Evolutionary conservation across 306 rosid species (phyloP).

Genomic region (Gastrolobium villosum): DNA sequence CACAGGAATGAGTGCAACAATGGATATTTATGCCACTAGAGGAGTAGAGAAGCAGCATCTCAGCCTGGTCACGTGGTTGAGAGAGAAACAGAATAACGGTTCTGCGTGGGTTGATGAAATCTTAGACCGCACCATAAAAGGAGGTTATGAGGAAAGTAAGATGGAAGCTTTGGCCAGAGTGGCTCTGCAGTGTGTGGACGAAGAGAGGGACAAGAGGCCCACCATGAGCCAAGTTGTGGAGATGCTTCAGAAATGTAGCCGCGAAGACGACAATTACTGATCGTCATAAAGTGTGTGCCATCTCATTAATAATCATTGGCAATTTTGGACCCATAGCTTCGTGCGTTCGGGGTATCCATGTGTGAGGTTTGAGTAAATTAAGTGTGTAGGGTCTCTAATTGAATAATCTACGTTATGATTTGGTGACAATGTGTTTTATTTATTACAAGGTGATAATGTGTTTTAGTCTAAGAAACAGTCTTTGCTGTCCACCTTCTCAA

Average conservation of each 20-base stretch:
- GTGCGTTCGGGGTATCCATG: not conserved
- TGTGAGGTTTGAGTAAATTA: no score
- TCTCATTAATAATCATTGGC: not conserved
- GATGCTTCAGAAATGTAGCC: slow-evolving; percentile 45
- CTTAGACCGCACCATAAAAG: slow-evolving; percentile 52
- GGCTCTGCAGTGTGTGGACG: slow-evolving; percentile 64
- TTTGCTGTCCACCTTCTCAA: not conserved
- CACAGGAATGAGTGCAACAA: slow-evolving; percentile 57
- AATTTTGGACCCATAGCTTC: not conserved
- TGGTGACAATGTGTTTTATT: not conserved
- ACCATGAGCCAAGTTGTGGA: slow-evolving; percentile 63
- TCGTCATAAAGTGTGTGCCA: no score
- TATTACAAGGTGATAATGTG: not conserved
- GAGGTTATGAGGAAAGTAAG: slow-evolving; percentile 39
- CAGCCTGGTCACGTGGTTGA: slow-evolving; percentile 53
- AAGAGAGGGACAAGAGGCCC: slow-evolving; percentile 66
- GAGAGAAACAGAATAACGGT: slow-evolving; percentile 37
- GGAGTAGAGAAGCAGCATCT: slow-evolving; percentile 31
- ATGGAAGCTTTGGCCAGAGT: slow-evolving; percentile 51
- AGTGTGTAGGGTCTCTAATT: not conserved
- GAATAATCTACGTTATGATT: not conserved
- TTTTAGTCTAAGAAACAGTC: not conserved
- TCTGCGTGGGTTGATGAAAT: slow-evolving; percentile 48
- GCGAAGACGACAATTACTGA: not conserved
- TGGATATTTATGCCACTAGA: not conserved